phyloP scores from a whole-genome alignment of 2,329 filamentous ascomycete genomes.

The Colletotrichum acutatum region DNA sequence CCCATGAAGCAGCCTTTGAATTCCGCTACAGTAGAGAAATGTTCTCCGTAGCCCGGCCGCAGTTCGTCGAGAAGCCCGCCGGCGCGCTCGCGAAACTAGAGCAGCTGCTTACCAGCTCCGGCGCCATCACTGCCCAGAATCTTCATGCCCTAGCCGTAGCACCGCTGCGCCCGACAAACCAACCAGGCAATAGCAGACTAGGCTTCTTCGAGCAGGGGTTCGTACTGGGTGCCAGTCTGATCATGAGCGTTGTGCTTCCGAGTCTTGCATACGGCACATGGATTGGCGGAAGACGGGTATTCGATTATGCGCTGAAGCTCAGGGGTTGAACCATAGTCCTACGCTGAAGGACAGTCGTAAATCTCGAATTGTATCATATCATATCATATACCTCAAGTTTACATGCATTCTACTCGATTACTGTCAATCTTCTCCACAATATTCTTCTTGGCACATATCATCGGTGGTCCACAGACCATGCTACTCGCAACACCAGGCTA shows the following conservation, averaged over 20 bases:
- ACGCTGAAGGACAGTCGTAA: neutral
- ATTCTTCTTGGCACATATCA: too few species aligned
- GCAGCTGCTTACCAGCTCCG: slow-evolving; percentile 13
- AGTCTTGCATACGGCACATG: slow-evolving; percentile 31
- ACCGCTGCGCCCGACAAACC: slow-evolving; percentile 22
- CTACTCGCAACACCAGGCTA: too few species aligned
- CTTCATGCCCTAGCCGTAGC: slow-evolving; percentile 4
- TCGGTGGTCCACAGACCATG: neutral
- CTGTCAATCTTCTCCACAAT: neutral
- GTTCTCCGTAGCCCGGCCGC: slow-evolving; percentile 29
- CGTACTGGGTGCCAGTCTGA: slow-evolving; percentile 24
- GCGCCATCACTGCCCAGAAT: slow-evolving; percentile 7
- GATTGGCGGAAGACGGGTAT: slow-evolving; percentile 24
- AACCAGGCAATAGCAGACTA: slow-evolving; percentile 25
- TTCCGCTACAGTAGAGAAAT: slow-evolving; percentile 29
- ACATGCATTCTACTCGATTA: neutral
- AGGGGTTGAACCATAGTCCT: neutral
- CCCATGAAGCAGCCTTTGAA: slow-evolving; percentile 7
- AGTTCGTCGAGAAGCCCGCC: slow-evolving; percentile 16
- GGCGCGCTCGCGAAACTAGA: slow-evolving; percentile 14
- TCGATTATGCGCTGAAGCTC: slow-evolving; percentile 28
- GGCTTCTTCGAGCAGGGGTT: slow-evolving; percentile 30
- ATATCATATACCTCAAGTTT: neutral
- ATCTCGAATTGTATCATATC: neutral
- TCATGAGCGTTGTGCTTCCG: slow-evolving; percentile 27